Base-by-base conservation (phyloP, 2,329 filamentous ascomycete species). In the Teratosphaeria zuluensis region DNA sequence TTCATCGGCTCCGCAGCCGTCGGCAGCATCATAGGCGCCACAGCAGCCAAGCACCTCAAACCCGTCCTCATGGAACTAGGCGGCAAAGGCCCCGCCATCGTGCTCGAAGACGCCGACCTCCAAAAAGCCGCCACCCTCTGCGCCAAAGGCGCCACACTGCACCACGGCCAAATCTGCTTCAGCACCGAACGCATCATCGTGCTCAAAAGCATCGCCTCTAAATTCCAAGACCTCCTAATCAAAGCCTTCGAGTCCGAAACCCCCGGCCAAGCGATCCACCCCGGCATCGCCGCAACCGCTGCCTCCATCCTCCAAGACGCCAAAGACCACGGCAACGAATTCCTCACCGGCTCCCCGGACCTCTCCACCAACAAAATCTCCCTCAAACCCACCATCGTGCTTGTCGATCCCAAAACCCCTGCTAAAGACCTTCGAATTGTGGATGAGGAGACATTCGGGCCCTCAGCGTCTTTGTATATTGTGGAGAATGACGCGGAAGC, bases 51-150 rank as follows among this genome's bases (percentile, higher is more conserved):
- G 53, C 61, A 73, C 53, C 65, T 80, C n/a, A 80, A 79, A 65
- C 77, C 77, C 1, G 67, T 75, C 1, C 66, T 78, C 8, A 67
- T 81, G 54, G 79, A 81, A 64, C 72, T 80, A 2, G 79, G 78
- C 8, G 79, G 78, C 31, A 80, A 80, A 63, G 73, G 71, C 1
- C 72, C 72, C 2, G 70, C 74, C 2, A 67, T 81, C 4, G 74
- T 80, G 0, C 69, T 77, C 6, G 68, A 72, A 35, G 78, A 80
- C 59, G 77, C 77, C 0, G 72, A 80, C 60, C 63, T 80, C 2
- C 71, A 74, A 31, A 70, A 73, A 54, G 77, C 77, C 0, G 76
- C 74, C 0, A 56, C 62, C 16, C 55, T 68, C 24, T 66, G 67
- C 42, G 60, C 65, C 2, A 63, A 64, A 32, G 72, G 70, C 4